These are phyloP conservation scores for Hyphopichia wangnamkhiaoensis DNA, from an alignment of 1,139 yeast species.

Conservation along the genomic window DNA sequence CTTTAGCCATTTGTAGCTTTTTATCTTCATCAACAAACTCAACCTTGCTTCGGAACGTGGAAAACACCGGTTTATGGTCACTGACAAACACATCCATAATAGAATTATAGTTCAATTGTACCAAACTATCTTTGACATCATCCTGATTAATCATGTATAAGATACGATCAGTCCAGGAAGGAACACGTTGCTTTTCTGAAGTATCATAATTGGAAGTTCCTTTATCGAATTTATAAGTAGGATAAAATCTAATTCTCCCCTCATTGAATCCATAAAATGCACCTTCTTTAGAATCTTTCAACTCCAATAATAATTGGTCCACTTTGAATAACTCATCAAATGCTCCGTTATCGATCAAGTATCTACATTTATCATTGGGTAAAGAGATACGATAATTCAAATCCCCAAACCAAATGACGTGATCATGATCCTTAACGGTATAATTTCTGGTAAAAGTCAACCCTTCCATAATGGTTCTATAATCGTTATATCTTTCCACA, in stretches of 20 bases:
- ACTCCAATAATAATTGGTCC: conserved; percentile 84
- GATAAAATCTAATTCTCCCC: conserved; percentile 74
- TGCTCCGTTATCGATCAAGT: conserved; percentile 46
- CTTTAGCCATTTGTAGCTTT: conserved; percentile 29
- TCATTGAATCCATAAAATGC: conserved; percentile 87
- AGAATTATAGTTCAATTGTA: conserved; percentile 61
- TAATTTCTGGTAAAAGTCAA: conserved; percentile 73
- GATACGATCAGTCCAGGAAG: conserved; percentile 96
- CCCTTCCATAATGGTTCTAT: conserved; percentile 75
- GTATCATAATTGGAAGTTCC: conserved; percentile 84
- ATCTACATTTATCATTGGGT: conserved; percentile 74
- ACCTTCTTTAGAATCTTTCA: conserved; percentile 61
- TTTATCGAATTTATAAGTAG: conserved; percentile 92
- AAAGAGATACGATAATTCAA: conserved; percentile 82
- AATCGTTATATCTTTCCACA: conserved; percentile 87
- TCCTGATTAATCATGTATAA: conserved; percentile 42
- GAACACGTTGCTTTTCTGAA: conserved; percentile 87
- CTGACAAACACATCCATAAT: conserved; percentile 62
- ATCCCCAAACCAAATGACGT: conserved; percentile 93
- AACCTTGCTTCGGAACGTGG: conserved; percentile 66
- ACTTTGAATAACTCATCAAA: conserved; percentile 58
- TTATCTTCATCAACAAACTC: conserved; percentile 56
- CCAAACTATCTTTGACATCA: conserved; percentile 49
- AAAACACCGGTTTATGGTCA: conserved; percentile 91
- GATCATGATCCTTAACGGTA: conserved; percentile 77